Conservation (phyloP, 1,284 basidiomycete genomes). For the Gomphus sp. region DNA sequence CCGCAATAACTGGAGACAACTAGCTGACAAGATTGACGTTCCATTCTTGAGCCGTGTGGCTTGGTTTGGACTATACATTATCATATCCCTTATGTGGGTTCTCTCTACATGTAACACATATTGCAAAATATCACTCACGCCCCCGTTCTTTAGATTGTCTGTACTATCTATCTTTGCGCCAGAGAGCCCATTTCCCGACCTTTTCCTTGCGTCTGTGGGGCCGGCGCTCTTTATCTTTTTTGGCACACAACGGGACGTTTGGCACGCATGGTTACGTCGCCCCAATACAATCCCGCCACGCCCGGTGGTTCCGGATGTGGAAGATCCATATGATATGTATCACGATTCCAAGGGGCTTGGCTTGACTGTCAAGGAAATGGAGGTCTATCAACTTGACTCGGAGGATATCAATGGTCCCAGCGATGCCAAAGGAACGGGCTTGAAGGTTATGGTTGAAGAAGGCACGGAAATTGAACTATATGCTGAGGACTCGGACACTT, state of each 20-base stretch:
- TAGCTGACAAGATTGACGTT: slow-evolving; percentile 19
- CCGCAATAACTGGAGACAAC: slow-evolving; percentile 22
- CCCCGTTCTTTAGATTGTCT: slow-evolving; percentile 18
- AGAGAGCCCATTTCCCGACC: slow-evolving; percentile 21
- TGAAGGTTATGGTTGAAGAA: too few relatives aligned
- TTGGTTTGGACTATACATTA: slow-evolving; percentile 26
- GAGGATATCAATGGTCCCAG: too few relatives aligned
- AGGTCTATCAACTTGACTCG: too few relatives aligned
- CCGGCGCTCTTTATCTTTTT: not conserved
- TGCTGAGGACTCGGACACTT: not conserved
- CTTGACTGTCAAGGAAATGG: too few relatives aligned
- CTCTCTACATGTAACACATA: not conserved
- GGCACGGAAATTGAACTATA: too few relatives aligned
- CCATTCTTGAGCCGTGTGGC: slow-evolving; percentile 26
- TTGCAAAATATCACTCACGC: not conserved
- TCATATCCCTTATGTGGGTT: slow-evolving; percentile 25
- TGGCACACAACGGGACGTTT: slow-evolving; percentile 3
- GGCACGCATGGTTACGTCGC: not conserved
- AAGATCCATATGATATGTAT: too few relatives aligned
- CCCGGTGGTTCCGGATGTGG: too few relatives aligned
- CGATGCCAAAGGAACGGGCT: too few relatives aligned
- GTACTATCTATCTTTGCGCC: slow-evolving; percentile 19
- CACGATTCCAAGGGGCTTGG: too few relatives aligned
- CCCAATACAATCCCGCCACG: not conserved
- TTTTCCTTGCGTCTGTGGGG: slow-evolving; percentile 24